phyloP scores from a whole-genome alignment of 225 moss, liverwort and hornwort genomes.

The Ulota crispa region DNA sequence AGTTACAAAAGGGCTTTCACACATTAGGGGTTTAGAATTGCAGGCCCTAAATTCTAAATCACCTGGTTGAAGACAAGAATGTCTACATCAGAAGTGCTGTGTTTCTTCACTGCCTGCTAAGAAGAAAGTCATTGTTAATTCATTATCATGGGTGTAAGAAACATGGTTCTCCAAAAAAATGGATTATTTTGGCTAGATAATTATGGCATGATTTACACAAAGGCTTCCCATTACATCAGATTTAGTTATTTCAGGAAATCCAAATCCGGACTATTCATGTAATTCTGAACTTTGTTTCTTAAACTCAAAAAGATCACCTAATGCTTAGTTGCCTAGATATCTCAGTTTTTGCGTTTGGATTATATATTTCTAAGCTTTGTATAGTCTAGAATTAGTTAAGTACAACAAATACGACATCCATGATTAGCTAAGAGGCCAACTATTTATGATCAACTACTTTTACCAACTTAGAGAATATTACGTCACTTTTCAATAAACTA shows the following conservation, averaged over 20 bases:
- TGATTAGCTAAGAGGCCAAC: not conserved
- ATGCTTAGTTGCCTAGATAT: too few species aligned
- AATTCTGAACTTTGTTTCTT: too few species aligned
- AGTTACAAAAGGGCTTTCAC: too few species aligned
- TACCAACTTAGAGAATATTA: not conserved
- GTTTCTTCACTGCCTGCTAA: constrained; percentile 51
- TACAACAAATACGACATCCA: not conserved
- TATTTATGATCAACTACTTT: not conserved
- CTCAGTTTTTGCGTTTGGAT: too few species aligned
- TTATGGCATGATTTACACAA: not conserved
- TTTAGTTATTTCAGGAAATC: too few species aligned
- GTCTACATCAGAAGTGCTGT: constrained; percentile 29
- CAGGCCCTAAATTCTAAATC: not conserved
- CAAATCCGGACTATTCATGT: too few species aligned
- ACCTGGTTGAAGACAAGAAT: constrained; percentile 58
- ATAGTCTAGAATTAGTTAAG: too few species aligned
- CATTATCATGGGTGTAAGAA: not conserved
- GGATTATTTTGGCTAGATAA: not conserved
- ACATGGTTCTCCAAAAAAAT: not conserved
- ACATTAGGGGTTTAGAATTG: too few species aligned
- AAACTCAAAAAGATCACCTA: too few species aligned
- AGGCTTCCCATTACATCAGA: not conserved
- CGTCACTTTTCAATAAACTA: not conserved
- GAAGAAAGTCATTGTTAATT: not conserved
- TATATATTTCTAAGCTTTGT: too few species aligned